These are phyloP conservation scores for Pyrrhoderma lamaoense DNA, from an alignment of 1,284 basidiomycete genomes.

Conservation along the genomic window DNA sequence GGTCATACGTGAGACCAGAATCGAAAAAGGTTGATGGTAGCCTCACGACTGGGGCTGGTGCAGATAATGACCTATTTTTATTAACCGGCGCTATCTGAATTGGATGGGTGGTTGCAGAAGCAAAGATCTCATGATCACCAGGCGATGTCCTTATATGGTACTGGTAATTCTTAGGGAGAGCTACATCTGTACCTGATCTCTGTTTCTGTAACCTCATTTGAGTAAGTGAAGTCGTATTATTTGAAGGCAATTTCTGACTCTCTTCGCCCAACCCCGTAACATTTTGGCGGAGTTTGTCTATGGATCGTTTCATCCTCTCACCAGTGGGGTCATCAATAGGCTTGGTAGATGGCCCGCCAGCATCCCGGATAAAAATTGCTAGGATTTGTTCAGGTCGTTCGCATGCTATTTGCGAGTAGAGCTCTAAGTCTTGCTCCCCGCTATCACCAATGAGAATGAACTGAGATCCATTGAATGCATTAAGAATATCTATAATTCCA, in stretches of 20 bases:
- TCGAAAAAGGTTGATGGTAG: conserved; percentile 9
- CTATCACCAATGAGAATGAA: conserved; percentile 86
- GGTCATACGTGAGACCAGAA: conserved; percentile 2
- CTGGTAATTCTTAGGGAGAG: too few species aligned
- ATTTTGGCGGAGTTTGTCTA: too few species aligned
- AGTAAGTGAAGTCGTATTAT: too few species aligned
- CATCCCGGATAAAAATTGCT: conserved; percentile 75
- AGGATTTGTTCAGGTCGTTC: conserved; percentile 61
- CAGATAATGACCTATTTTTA: background rate
- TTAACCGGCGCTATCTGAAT: too few species aligned
- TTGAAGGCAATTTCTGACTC: background rate
- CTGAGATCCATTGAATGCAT: conserved; percentile 62
- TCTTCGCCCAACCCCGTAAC: too few species aligned
- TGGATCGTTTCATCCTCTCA: conserved; percentile 22
- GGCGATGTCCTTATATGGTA: too few species aligned
- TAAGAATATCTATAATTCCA: conserved; percentile 72
- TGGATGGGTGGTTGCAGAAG: too few species aligned
- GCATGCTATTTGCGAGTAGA: conserved; percentile 66
- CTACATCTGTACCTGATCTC: too few species aligned
- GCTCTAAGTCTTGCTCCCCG: conserved; percentile 75
- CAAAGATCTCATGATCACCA: too few species aligned
- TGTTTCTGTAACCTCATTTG: too few species aligned
- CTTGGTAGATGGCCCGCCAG: conserved; percentile 31
- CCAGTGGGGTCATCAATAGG: conserved; percentile 54
- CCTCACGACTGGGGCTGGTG: background rate